These are phyloP conservation scores for Santalum album DNA, from an alignment of 164 flowering plant species.

Conservation along the genomic window DNA sequence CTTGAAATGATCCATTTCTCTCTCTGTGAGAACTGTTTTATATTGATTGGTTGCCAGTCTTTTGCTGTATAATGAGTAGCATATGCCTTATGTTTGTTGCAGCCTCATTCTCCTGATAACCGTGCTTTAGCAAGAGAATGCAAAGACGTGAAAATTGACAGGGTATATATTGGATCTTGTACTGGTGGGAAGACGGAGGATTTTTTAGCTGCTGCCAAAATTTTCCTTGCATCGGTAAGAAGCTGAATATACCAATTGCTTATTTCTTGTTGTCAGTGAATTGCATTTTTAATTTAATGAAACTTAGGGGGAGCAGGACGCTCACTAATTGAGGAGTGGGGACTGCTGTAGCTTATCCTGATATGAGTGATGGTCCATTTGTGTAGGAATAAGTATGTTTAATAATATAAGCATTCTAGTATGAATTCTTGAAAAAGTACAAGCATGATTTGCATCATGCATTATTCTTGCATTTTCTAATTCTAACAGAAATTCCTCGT, in stretches of 20 bases:
- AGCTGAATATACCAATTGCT: not conserved
- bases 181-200: constrained; percentile 99
- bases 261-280: too few species aligned
- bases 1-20: not conserved
- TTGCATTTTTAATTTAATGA: too few species aligned
- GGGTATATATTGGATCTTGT: constrained; percentile 98
- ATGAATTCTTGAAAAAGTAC: too few species aligned
- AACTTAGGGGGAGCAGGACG: too few species aligned
- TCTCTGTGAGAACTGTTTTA: not conserved
- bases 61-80: not conserved
- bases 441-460: too few species aligned
- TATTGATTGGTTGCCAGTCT: not conserved
- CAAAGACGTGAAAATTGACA: constrained; percentile 93
- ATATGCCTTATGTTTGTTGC: constrained; percentile 15
- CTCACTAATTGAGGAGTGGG: too few species aligned
- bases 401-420: too few species aligned
- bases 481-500: too few species aligned
- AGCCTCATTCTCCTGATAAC: constrained; percentile 99
- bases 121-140: constrained; percentile 96
- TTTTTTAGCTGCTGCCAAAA: constrained; percentile 89
- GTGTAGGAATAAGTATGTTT: too few species aligned
- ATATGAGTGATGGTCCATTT: too few species aligned
- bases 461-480: too few species aligned
- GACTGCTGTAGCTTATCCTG: too few species aligned
- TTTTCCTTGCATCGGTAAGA: constrained; percentile 82